Evolutionary conservation across 345 rosid genomes (phyloP).

Genomic region (Carallia pectinifolia): DNA sequence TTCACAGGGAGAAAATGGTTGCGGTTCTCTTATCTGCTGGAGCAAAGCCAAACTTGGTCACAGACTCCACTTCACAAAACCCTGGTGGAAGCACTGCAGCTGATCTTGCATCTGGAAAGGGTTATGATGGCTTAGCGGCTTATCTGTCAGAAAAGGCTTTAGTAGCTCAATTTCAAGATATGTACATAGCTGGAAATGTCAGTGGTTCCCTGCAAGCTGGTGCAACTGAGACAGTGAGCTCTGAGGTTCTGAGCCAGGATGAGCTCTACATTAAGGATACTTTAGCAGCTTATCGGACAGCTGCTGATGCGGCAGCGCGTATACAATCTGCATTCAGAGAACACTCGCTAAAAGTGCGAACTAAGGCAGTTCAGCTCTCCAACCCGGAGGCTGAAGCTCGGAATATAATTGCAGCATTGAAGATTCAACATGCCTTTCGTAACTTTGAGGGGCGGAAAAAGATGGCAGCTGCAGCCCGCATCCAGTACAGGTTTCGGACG

Average conservation of each 20-base stretch:
- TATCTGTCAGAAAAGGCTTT: conserved; percentile 85
- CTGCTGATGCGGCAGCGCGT: conserved; percentile 92
- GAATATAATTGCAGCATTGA: conserved; percentile 81
- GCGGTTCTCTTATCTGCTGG: conserved; percentile 85
- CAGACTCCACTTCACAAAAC: conserved; percentile 67
- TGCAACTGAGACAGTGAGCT: conserved; percentile 34
- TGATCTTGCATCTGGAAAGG: conserved; percentile 74
- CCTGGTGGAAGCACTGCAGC: conserved; percentile 81
- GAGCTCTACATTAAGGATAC: conserved; percentile 69
- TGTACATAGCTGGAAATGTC: conserved; percentile 86
- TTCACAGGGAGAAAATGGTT: conserved; percentile 87
- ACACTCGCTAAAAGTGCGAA: conserved; percentile 56
- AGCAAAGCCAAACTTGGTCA: conserved; percentile 82
- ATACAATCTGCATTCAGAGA: conserved; percentile 88
- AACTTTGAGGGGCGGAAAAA: conserved; percentile 58
- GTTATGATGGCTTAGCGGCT: conserved; percentile 84
- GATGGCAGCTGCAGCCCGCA: conserved; percentile 78
- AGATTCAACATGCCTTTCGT: conserved; percentile 92
- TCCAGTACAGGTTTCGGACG: conserved; percentile 81
- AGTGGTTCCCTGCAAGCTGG: conserved; percentile 56
- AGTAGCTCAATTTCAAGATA: conserved; percentile 72
- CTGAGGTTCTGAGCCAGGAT: conserved; percentile 48
- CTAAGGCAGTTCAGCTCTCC: conserved; percentile 43
- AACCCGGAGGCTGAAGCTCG: conserved; percentile 68
- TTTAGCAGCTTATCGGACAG: conserved; percentile 75